Percentiles rank a stretch among this genome's conserved stretches.
phyloP scores from a whole-genome alignment of 2,329 filamentous ascomycete species.

The Diaporthe sp. region DNA sequence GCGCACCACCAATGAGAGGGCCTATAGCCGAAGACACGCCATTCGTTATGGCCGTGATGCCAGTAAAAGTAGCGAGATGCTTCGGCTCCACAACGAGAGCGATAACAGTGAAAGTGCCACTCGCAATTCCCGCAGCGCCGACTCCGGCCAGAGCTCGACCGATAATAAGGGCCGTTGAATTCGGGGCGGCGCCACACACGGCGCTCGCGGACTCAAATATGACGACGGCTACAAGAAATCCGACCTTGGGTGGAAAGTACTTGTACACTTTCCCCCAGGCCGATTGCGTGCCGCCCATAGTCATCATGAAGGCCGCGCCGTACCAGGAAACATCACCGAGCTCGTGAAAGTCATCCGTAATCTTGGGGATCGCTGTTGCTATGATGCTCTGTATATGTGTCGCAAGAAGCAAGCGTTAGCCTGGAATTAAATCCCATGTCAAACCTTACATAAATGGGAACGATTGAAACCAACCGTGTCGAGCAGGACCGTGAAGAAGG shows the following conservation, averaged over 20 bases:
- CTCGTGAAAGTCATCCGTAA: not conserved
- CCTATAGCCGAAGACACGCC: not conserved
- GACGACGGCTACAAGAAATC: conserved; percentile 49
- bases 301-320: not conserved
- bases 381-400: conserved; percentile 6
- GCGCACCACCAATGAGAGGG: conserved; percentile 5
- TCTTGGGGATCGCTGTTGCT: conserved; percentile 4
- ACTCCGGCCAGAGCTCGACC: conserved; percentile 33
- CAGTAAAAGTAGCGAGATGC: too few relatives aligned
- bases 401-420: too few relatives aligned
- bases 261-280: not conserved
- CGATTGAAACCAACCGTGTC: too few relatives aligned
- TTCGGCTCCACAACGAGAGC: too few relatives aligned
- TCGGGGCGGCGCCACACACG: conserved; percentile 52
- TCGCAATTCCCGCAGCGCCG: conserved; percentile 35
- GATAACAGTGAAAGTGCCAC: too few relatives aligned
- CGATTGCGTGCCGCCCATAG: not conserved
- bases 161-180: conserved; percentile 33
- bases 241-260: not conserved
- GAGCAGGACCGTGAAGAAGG: too few relatives aligned
- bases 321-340: conserved; percentile 1
- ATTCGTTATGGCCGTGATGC: too few relatives aligned
- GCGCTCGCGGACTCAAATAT: conserved; percentile 58
- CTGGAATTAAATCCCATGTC: too few relatives aligned
- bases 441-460: too few relatives aligned